These are phyloP conservation scores for Wolfiporia cocos DNA, from an alignment of 1,284 basidiomycete genomes.

Conservation along the genomic window DNA sequence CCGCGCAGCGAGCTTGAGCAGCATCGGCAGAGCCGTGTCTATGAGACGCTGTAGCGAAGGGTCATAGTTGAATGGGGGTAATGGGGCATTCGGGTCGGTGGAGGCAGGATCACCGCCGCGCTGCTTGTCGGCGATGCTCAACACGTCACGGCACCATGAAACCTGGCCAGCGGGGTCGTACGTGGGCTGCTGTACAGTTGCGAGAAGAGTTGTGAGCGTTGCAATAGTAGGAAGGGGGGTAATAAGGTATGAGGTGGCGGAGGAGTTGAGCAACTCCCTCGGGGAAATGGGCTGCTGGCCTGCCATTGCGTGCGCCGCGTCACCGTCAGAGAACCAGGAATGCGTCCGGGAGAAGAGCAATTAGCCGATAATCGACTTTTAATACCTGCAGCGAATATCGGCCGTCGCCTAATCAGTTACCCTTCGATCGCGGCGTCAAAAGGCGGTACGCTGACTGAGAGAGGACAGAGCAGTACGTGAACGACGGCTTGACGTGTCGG, in stretches of 20 bases:
- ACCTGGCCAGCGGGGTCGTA: constrained; percentile 55
- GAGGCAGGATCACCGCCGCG: constrained; percentile 33
- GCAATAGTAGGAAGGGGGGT: constrained; percentile 52
- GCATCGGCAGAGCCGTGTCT: constrained; percentile 55
- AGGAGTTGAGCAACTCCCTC: not conserved
- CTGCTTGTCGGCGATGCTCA: constrained; percentile 66
- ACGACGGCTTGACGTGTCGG: no score
- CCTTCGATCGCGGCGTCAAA: no score
- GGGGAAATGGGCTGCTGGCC: not conserved
- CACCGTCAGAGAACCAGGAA: no score
- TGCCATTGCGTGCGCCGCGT: not conserved
- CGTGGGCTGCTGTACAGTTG: constrained; percentile 38
- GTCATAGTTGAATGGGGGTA: constrained; percentile 54
- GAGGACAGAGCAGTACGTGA: no score
- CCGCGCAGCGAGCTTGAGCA: constrained; percentile 39
- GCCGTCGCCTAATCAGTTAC: no score
- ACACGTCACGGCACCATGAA: constrained; percentile 71
- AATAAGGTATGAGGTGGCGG: constrained; percentile 40
- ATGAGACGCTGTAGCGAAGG: constrained; percentile 51
- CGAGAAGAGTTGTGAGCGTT: constrained; percentile 40
- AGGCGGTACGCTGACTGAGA: no score
- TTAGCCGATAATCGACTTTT: no score
- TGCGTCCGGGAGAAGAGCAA: no score
- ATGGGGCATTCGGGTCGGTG: constrained; percentile 35
- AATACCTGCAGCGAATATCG: no score